Percentiles rank a stretch among this genome's conserved stretches.
These are phyloP conservation scores for Panaeolus cyanescens DNA, from an alignment of 768 basidiomycete species.

Conservation along the genomic window DNA sequence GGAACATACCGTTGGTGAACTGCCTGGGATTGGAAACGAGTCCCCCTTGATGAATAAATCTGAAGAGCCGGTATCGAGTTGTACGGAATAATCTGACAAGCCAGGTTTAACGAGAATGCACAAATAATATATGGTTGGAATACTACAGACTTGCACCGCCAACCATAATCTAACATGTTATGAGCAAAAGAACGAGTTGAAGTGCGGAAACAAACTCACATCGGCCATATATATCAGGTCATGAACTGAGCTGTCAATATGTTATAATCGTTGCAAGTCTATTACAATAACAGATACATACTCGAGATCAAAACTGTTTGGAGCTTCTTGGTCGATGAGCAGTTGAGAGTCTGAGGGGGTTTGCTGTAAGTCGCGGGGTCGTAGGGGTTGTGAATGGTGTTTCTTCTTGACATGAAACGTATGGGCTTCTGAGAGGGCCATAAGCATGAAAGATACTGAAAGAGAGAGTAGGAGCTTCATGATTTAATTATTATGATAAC, in stretches of 20 bases:
- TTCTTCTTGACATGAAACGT: slow-evolving; percentile 49
- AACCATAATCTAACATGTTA: slow-evolving; percentile 56
- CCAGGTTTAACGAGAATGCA: slow-evolving; percentile 9
- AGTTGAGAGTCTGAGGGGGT: slow-evolving; percentile 32
- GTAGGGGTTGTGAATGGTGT: slow-evolving; percentile 32
- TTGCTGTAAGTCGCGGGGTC: slow-evolving; percentile 35
- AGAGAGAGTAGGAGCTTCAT: slow-evolving; percentile 47
- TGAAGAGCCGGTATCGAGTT: slow-evolving; percentile 84
- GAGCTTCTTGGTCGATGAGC: slow-evolving; percentile 31
- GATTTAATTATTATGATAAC: slow-evolving; percentile 18
- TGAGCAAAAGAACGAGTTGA: slow-evolving; percentile 5
- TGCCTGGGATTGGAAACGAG: slow-evolving; percentile 47
- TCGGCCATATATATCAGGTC: slow-evolving; percentile 82
- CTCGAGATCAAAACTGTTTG: slow-evolving; percentile 45
- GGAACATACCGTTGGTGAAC: slow-evolving; percentile 48
- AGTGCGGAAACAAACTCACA: slow-evolving; percentile 42
- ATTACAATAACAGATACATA: slow-evolving; percentile 23
- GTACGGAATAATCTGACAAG: slow-evolving; percentile 67
- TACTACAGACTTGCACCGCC: slow-evolving; percentile 56
- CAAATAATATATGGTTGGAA: neutral
- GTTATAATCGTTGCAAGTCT: neutral
- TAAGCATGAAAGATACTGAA: slow-evolving; percentile 36
- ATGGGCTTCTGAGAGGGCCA: slow-evolving; percentile 42
- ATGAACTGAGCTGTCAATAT: slow-evolving; percentile 55
- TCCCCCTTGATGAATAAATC: slow-evolving; percentile 73